Base-by-base conservation (phyloP, 306 rosid species). In the Begonia masoniana region DNA sequence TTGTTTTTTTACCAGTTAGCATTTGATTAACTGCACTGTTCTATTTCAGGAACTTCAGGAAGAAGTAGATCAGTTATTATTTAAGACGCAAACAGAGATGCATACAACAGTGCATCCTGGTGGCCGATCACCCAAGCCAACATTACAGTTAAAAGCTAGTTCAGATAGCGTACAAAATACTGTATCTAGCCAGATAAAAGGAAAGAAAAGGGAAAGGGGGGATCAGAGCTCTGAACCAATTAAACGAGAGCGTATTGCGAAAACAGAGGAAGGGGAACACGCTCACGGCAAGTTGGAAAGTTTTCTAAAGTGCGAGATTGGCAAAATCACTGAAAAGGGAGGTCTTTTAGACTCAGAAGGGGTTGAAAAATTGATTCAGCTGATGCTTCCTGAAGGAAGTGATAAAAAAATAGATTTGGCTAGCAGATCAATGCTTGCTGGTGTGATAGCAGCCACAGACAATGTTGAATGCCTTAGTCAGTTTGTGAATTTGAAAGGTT, bases 261-360 rank as follows among this genome's bases (percentile, higher is more conserved):
- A 82, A 66, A 31, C 62, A 49, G 95, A 88, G 10, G 95, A 82
- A 71, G 97, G 81, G 39, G 97, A 88, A 55, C 79, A 81, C 69
- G 79, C 77, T 61, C 82, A 68, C 12, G 64, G 51, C 62, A 71
- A 82, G 63, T 66, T 50, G 17, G 97, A 84, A 66, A 75, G 59
- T 62, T 50, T 58, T 62, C 67, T 88, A 31, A 88, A 79, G 72
- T 77, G 75, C 7, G 95, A 88, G 78, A 65, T 85, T 59, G 76
- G 86, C 42, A 84, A 72, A 82, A 70, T 88, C 63, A 82, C 97
- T 7, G 97, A 88, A n/a, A 82, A 74, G 62, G 93, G 97, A 66
- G 86, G 81, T 56, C 85, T 88, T 55, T 68, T 88, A 43, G 88
- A 84, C 66, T 77, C 60, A 55, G 86, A 77, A 54, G 82, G 82